A percentile compares a stretch with the other conserved stretches of the same genome.
phyloP scores from a whole-genome alignment of 2,329 filamentous ascomycete genomes.

The Sclerotinia subarctica region DNA sequence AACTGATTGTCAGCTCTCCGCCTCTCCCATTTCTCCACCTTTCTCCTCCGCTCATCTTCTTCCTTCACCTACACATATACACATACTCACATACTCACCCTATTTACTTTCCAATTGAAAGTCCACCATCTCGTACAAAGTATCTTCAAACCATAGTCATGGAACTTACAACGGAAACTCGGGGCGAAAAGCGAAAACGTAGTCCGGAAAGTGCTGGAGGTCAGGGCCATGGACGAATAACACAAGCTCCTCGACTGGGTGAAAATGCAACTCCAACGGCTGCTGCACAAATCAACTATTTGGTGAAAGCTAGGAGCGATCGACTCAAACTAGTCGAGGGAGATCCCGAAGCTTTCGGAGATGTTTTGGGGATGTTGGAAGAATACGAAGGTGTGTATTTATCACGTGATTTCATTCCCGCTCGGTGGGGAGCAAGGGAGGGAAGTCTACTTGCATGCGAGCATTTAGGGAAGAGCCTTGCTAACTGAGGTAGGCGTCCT shows the following conservation, averaged over 20 bases:
- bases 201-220: conserved; percentile 27
- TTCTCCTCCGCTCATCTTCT: conserved; percentile 1
- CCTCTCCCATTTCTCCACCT: conserved; percentile 14
- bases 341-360: conserved; percentile 65
- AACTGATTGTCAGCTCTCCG: background rate
- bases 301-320: conserved; percentile 45
- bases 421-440: background rate
- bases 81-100: no score
- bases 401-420: conserved; percentile 13
- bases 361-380: conserved; percentile 68
- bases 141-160: background rate
- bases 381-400: conserved; percentile 65
- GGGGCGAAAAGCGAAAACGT: conserved; percentile 32
- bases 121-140: background rate
- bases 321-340: conserved; percentile 52
- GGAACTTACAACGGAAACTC: background rate
- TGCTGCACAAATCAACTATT: conserved; percentile 51
- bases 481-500: conserved; percentile 58
- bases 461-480: background rate
- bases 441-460: background rate
- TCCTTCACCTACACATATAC: background rate
- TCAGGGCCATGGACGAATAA: conserved; percentile 36
- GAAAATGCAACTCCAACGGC: conserved; percentile 16
- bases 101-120: background rate
- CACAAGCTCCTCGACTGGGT: conserved; percentile 22